Evolutionary conservation across 2,329 filamentous ascomycete species (phyloP).

Genomic region (Emmonsiellopsis sp.): DNA sequence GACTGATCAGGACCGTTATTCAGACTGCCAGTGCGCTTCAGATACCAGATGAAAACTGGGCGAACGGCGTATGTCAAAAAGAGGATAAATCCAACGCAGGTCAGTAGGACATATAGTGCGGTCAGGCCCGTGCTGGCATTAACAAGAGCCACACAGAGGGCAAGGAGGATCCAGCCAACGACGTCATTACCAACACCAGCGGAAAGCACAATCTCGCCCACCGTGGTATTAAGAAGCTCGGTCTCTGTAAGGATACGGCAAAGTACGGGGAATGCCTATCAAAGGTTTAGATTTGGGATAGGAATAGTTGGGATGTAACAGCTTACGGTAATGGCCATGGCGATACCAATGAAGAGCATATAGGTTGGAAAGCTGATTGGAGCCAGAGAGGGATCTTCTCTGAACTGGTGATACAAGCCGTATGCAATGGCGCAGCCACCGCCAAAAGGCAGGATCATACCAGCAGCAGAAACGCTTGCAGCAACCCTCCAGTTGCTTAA

Average conservation of each 20-base stretch:
- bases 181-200: constrained; percentile 92
- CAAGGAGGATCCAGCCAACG: constrained; percentile 82
- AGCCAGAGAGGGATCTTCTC: constrained; percentile 46
- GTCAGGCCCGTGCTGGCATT: constrained; percentile 77
- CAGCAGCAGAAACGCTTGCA: constrained; percentile 64
- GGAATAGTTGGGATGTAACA: neutral
- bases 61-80: constrained; percentile 66
- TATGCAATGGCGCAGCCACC: constrained; percentile 72
- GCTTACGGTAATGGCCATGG: constrained; percentile 76
- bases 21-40: constrained; percentile 65
- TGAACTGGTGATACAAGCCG: constrained; percentile 70
- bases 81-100: constrained; percentile 63
- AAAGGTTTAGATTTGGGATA: neutral
- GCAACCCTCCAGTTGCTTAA: constrained; percentile 73
- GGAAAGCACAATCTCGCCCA: constrained; percentile 70
- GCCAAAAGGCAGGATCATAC: constrained; percentile 76
- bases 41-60: constrained; percentile 64
- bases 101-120: constrained; percentile 75
- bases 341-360: constrained; percentile 80
- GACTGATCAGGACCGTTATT: constrained; percentile 82
- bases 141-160: constrained; percentile 84
- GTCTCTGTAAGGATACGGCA: constrained; percentile 89
- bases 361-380: constrained; percentile 54
- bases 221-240: constrained; percentile 55
- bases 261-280: constrained; percentile 69